Evolutionary conservation across 306 rosid species (phyloP).

Genomic region (Lathyrus oleraceus): DNA sequence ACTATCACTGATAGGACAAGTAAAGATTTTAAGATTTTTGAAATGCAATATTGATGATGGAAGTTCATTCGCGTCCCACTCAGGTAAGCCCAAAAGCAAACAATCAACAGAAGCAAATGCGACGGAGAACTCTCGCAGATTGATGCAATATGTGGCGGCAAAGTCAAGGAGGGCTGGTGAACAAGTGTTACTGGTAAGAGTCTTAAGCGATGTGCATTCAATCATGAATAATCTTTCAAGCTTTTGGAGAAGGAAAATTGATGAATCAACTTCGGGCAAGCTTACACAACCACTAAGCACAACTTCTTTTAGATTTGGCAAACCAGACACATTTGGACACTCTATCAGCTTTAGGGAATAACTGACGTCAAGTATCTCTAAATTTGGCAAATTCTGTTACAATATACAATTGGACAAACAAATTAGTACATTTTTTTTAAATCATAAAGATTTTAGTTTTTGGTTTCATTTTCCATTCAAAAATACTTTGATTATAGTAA

Average conservation of each 20-base stretch:
- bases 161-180: background rate
- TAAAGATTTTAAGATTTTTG: fast-evolving
- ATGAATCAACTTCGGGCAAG: conserved; percentile 4
- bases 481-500: background rate
- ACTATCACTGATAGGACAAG: background rate
- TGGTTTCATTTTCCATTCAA: background rate
- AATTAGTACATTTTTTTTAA: no score
- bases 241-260: conserved; percentile 6
- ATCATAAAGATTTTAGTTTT: no score
- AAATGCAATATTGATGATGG: conserved; percentile 8
- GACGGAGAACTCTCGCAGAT: conserved; percentile 5
- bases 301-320: background rate
- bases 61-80: background rate
- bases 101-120: background rate
- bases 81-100: background rate
- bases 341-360: background rate
- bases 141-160: fast-evolving
- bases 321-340: conserved; percentile 7
- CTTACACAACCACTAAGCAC: fast-evolving
- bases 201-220: background rate
- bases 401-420: background rate
- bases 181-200: background rate
- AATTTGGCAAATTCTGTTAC: conserved; percentile 11
- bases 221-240: fast-evolving
- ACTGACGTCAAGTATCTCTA: background rate